A percentile compares a stretch with the other conserved stretches of the same genome.
These are phyloP conservation scores for Bullera alba DNA, from an alignment of 768 basidiomycete genomes.

Conservation along the genomic window DNA sequence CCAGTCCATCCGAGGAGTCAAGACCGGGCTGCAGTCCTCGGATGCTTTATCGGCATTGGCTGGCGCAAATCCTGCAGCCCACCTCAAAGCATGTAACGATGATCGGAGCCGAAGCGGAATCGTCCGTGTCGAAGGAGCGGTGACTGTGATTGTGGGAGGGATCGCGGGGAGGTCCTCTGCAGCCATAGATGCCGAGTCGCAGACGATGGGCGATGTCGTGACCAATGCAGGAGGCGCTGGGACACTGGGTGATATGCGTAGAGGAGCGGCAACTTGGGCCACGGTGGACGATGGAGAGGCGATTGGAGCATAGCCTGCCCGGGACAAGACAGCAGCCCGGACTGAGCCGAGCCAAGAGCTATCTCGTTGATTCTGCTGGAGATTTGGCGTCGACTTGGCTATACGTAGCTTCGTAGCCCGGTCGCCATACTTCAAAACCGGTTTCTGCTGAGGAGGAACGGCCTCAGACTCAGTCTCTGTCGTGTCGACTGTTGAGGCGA, in stretches of 20 bases:
- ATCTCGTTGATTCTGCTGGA: slow-evolving; percentile 4
- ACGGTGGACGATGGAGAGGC: slow-evolving; percentile 1
- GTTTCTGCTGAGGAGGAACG: slow-evolving; percentile 1
- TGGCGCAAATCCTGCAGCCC: background rate
- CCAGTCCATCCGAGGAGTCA: slow-evolving; percentile 26
- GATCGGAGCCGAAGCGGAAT: slow-evolving; percentile 20
- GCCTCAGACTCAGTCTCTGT: background rate
- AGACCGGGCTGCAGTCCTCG: slow-evolving; percentile 8
- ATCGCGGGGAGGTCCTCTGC: slow-evolving; percentile 42
- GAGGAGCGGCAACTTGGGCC: background rate
- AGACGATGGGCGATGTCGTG: slow-evolving; percentile 32
- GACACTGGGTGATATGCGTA: slow-evolving; percentile 8
- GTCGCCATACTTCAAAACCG: slow-evolving; percentile 24
- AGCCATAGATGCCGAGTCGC: slow-evolving; percentile 34
- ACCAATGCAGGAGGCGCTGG: slow-evolving; percentile 32
- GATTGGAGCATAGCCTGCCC: background rate
- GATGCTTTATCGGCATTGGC: background rate
- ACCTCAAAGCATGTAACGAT: slow-evolving; percentile 19
- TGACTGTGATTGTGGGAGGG: slow-evolving; percentile 7
- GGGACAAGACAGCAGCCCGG: slow-evolving; percentile 1
- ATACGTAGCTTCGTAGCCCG: slow-evolving; percentile 24
- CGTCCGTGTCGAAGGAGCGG: background rate
- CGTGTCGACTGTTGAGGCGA: too few relatives aligned
- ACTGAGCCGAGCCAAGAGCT: slow-evolving; percentile 21
- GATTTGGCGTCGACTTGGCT: slow-evolving; percentile 27